Conservation (phyloP, 179 eudicot genomes). For the Spinacia oleracea region DNA sequence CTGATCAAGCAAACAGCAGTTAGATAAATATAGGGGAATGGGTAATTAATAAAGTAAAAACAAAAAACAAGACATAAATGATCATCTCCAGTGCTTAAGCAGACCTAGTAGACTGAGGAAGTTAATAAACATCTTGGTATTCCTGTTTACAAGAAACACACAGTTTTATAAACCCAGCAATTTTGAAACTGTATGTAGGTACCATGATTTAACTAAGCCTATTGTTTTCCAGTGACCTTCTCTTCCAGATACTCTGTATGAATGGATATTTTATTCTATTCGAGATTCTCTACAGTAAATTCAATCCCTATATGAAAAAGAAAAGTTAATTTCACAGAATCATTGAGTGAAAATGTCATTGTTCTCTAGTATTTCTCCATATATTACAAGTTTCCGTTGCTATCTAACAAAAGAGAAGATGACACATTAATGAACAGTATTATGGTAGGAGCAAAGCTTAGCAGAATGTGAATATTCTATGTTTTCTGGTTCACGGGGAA, state of each 20-base stretch:
- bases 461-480: not conserved
- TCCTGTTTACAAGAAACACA: not conserved
- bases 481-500: not conserved
- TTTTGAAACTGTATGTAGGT: not conserved
- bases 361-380: not conserved
- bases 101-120: not conserved
- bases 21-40: not conserved
- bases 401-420: too few relatives aligned
- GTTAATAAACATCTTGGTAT: not conserved
- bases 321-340: not conserved
- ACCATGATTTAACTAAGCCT: not conserved
- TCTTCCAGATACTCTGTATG: not conserved
- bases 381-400: not conserved
- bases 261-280: not conserved
- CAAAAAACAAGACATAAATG: not conserved
- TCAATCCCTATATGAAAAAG: not conserved
- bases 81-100: not conserved
- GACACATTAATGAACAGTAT: not conserved
- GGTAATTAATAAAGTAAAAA: not conserved
- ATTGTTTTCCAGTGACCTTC: not conserved
- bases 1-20: slow-evolving; percentile 37
- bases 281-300: not conserved
- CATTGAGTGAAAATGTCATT: not conserved
- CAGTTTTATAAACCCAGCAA: not conserved
- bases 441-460: not conserved